These are phyloP conservation scores for Crithidia mellificae DNA, from an alignment of 208 protist genomes.

Conservation along the genomic window DNA sequence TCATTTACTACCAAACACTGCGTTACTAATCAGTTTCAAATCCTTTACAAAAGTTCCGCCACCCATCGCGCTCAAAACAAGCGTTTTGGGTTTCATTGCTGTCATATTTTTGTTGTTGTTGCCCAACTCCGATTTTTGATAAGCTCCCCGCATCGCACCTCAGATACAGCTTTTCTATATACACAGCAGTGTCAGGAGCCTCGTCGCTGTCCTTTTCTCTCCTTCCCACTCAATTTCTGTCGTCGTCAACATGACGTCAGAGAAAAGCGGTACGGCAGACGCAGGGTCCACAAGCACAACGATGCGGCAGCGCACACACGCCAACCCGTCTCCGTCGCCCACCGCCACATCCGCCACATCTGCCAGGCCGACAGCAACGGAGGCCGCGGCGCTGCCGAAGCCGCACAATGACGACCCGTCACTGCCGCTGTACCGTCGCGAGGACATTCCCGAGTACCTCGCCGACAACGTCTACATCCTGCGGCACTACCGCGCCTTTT, in stretches of 20 bases:
- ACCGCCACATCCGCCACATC: not conserved
- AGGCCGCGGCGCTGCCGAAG: not conserved
- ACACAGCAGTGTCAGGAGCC: too few relatives aligned
- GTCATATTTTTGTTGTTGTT: too few relatives aligned
- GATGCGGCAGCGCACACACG: slow-evolving; percentile 2
- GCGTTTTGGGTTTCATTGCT: too few relatives aligned
- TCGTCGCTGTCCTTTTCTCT: too few relatives aligned
- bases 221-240: not conserved
- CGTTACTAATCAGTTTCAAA: too few relatives aligned
- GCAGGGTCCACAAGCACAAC: not conserved
- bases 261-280: not conserved
- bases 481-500: slow-evolving; percentile 69
- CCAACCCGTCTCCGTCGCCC: not conserved
- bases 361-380: not conserved
- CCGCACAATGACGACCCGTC: slow-evolving; percentile 32
- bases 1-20: too few relatives aligned
- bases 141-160: too few relatives aligned
- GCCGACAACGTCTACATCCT: slow-evolving; percentile 58
- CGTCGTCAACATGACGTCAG: not conserved
- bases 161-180: too few relatives aligned
- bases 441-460: slow-evolving; percentile 49
- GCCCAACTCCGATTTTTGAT: too few relatives aligned
- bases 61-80: too few relatives aligned
- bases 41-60: too few relatives aligned
- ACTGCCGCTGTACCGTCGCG: slow-evolving; percentile 51